Evolutionary conservation across 495 filamentous ascomycete genomes (phyloP).

Genomic region (Xylaria curta): DNA sequence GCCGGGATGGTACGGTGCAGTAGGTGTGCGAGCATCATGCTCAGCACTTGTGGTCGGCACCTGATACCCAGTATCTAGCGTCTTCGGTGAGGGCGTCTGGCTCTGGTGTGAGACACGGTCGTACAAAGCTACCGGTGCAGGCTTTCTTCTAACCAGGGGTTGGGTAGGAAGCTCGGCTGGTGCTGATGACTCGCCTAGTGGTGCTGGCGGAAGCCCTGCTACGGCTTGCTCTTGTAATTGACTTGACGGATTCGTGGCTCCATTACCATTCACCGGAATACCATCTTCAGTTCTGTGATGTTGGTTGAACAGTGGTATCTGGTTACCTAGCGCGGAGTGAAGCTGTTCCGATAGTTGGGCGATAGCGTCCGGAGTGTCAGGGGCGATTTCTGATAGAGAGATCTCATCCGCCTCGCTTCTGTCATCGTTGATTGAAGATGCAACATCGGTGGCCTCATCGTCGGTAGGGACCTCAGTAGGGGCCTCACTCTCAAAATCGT

Average conservation of each 20-base stretch:
- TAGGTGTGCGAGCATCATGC: constrained; percentile 21
- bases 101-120: constrained; percentile 24
- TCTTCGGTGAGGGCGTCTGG: constrained; percentile 31
- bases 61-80: constrained; percentile 24
- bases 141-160: constrained; percentile 34
- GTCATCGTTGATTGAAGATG: constrained; percentile 10
- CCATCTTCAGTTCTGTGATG: constrained; percentile 1
- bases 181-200: background rate
- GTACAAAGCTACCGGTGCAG: constrained; percentile 28
- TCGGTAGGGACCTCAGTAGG: constrained; percentile 19
- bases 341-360: constrained; percentile 31
- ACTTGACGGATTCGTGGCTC: background rate
- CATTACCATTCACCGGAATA: background rate
- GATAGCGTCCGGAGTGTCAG: background rate
- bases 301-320: constrained; percentile 29
- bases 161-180: constrained; percentile 33
- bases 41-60: constrained; percentile 12
- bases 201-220: background rate
- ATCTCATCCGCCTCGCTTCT: constrained; percentile 17
- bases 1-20: constrained; percentile 27
- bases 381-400: background rate
- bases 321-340: constrained; percentile 37
- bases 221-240: constrained; percentile 16
- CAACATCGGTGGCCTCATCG: constrained; percentile 13
- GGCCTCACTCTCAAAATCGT: constrained; percentile 17